Percentiles rank a stretch among this genome's conserved stretches.
These are phyloP conservation scores for Scenedesmus sp. DNA, from an alignment of 163 green algal species.

Conservation along the genomic window DNA sequence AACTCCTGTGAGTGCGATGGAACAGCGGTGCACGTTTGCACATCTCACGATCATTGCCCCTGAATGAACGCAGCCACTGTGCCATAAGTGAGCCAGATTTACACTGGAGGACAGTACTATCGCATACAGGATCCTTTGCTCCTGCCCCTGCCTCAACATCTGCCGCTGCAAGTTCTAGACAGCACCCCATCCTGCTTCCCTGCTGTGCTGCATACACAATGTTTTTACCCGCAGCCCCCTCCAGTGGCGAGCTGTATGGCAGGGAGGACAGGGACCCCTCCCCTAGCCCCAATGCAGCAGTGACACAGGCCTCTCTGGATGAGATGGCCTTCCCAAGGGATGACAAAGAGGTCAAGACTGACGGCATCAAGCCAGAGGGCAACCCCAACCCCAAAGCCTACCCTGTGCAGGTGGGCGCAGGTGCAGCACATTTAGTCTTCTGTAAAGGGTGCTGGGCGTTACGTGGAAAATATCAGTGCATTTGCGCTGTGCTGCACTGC, in stretches of 20 bases:
- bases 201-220: not conserved
- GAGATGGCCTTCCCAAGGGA: slow-evolving; percentile 8
- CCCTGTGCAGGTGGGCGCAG: slow-evolving; percentile 25
- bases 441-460: no score
- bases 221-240: slow-evolving; percentile 24
- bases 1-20: not conserved
- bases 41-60: not conserved
- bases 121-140: no score
- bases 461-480: no score
- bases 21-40: not conserved
- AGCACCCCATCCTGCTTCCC: not conserved
- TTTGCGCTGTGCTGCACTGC: no score
- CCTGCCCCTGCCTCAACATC: not conserved
- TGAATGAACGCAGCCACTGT: no score
- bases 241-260: slow-evolving; percentile 45
- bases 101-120: no score
- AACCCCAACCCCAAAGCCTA: slow-evolving; percentile 15
- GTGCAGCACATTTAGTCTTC: no score
- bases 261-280: slow-evolving; percentile 26
- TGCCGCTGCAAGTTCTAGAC: not conserved
- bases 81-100: no score
- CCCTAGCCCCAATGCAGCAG: slow-evolving; percentile 14
- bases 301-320: slow-evolving; percentile 10
- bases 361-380: slow-evolving; percentile 2
- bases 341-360: not conserved